Evolutionary conservation across 2,329 filamentous ascomycete species (phyloP), one percentile per base, ranked within the genome.

Genomic region (Apiospora aurea): DNA sequence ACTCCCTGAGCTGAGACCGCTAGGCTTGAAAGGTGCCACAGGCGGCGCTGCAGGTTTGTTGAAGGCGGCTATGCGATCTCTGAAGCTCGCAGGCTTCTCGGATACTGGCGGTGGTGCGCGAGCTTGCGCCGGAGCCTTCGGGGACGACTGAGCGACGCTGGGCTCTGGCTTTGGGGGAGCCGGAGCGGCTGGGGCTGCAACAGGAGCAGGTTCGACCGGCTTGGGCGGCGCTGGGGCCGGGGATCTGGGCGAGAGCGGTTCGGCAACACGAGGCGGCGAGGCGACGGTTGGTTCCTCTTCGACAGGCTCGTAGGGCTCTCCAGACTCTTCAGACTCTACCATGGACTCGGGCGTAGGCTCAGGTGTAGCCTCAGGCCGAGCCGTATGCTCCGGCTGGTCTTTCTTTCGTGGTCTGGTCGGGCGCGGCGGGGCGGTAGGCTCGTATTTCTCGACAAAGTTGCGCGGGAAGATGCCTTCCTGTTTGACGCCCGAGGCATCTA

Each of bases 391-490:
- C 34, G 80, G 72, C 49, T 61, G 53, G 29, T 92, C 90, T 80
- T 90, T 93, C 85, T 92, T 95, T 70, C 94, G 91, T 21, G 90
- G 86, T 78, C 96, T 91, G 74, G 90, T 88, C 72, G 96, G 96
- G 72, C 96, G 91, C 73, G 95, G 94, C 73, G 96, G 96, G 75
- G 96, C 93, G 71, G 91, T 93, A 49, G 96, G 96, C 82, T 98
- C 96, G 83, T 94, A 97, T 84, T 92, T 94, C 83, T 99, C 96
- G 79, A 99, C 96, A 81, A 99, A 99, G 84, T 98, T 99, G 81
- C 93, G 92, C 69, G 95, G 96, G 82, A 98, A 98, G 78, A 98
- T 93, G 76, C 96, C 96, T 79, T 95, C 91, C 80, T 91, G 89
- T 82, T 92, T 94, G 74, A 82, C 84, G 71, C 96, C 96, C 70